Base-by-base conservation (phyloP, 441 rosid species). In the Croton setiger region DNA sequence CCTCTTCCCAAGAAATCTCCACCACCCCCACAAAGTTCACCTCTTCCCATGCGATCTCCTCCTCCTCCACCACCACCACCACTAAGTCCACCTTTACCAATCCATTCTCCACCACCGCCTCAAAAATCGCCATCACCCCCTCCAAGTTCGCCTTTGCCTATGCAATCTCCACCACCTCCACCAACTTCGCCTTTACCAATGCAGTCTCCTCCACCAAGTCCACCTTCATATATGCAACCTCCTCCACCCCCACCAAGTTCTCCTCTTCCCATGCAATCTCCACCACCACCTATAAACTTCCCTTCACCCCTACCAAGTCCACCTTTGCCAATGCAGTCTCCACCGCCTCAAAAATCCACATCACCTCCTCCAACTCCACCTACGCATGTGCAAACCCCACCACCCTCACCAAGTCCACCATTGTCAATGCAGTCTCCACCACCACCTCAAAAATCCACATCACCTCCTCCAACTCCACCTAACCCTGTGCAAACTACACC, bases 31-130 rank as follows among this genome's bases (percentile, higher is more conserved):
- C 43, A 7, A 39, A 39, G 43, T 39, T 9, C 43, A 0, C 64
- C 77, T 5, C 76, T 80, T 0, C 53, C 82, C 0, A 74, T 82
- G 0, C 78, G 82, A 0, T 76, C 81, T 2, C 72, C 79, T 31
- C 57, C 68, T 0, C 73, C 74, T 10, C 75, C 53, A 9, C 31
- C 35, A 3, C 27, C 64, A 56, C 33, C 44, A 0, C 57, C 15
- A 18, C 36, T 36, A 13, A 43, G 15, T 2, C 27, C 43, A 33
- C 48, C 45, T 2, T 7, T 27, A 18, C 55, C 45, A 31, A 14
- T 14, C 3, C 15, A 45, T 2, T 47, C 18, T 20, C 55, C 60
- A 1, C 71, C 72, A 35, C 76, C 81, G 7, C 69, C 75, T 44
- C 74, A 72, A 17, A 72, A n/a, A 7, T 7, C 55, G 2, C 82